Evolutionary conservation across 495 filamentous ascomycete genomes (phyloP).

Genomic region (Elaphomyces granulatus): DNA sequence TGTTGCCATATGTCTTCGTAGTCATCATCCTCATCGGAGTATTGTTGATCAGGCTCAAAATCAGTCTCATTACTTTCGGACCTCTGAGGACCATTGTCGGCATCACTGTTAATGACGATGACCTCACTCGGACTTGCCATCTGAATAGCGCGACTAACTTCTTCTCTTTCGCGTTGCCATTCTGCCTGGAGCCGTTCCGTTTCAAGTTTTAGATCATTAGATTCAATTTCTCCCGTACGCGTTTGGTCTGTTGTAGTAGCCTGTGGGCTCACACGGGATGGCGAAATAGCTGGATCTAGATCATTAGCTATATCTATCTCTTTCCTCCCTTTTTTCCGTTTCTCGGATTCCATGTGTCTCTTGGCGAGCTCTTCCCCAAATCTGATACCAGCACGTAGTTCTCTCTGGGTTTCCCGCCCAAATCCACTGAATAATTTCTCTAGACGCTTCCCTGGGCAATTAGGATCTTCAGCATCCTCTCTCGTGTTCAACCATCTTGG

Average conservation of each 20-base stretch:
- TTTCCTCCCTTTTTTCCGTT: slow-evolving; percentile 3
- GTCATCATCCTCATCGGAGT: slow-evolving; percentile 16
- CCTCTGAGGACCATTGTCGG: slow-evolving; percentile 5
- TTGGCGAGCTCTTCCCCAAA: slow-evolving; percentile 36
- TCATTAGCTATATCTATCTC: not conserved
- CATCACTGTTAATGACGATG: slow-evolving; percentile 38
- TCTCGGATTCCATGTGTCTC: slow-evolving; percentile 7
- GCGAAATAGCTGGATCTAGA: not conserved
- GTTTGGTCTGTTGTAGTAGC: slow-evolving; percentile 4
- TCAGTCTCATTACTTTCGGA: slow-evolving; percentile 15
- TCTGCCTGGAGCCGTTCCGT: slow-evolving; percentile 24
- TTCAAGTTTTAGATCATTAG: slow-evolving; percentile 6
- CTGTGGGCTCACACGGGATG: not conserved
- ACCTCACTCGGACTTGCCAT: slow-evolving; percentile 33
- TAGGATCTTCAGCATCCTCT: slow-evolving; percentile 8
- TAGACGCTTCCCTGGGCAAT: slow-evolving; percentile 18
- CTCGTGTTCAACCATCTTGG: not conserved
- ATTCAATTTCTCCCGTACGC: not conserved
- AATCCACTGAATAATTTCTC: slow-evolving; percentile 34
- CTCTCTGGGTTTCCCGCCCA: slow-evolving; percentile 25
- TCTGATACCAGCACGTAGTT: slow-evolving; percentile 31
- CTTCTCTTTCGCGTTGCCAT: slow-evolving; percentile 38
- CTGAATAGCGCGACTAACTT: slow-evolving; percentile 35
- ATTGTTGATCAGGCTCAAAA: slow-evolving; percentile 3
- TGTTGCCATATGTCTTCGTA: slow-evolving; percentile 34